phyloP scores from a whole-genome alignment of 106 monocot species.

The Dioscorea alata region DNA sequence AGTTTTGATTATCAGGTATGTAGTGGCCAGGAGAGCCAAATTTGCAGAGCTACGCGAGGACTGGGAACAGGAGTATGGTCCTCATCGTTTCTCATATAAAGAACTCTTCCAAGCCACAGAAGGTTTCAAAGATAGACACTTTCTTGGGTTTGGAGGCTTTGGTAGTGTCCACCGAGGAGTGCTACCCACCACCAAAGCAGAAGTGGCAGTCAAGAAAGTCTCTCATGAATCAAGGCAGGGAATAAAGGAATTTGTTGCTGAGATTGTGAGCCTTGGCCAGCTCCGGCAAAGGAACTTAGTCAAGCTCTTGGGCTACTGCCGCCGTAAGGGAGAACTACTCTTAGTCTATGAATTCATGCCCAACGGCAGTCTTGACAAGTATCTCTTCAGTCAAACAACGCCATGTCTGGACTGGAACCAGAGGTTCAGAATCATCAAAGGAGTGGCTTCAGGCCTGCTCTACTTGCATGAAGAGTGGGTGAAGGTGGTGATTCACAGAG shows the following conservation, averaged over 20 bases:
- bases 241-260: background rate
- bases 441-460: slow-evolving; percentile 4
- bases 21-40: background rate
- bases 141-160: slow-evolving; percentile 5
- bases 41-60: slow-evolving; percentile 15
- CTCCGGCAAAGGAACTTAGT: slow-evolving; percentile 1
- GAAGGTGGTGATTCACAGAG: slow-evolving; percentile 5
- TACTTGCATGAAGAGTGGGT: slow-evolving; percentile 6
- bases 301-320: slow-evolving; percentile 1
- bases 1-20: background rate
- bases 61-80: slow-evolving; percentile 1
- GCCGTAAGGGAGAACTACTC: slow-evolving; percentile 6
- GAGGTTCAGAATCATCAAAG: slow-evolving; percentile 7
- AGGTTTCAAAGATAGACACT: background rate
- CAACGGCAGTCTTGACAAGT: slow-evolving; percentile 6
- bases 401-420: slow-evolving; percentile 1
- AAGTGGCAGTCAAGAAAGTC: slow-evolving; percentile 5
- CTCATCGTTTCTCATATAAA: slow-evolving; percentile 5
- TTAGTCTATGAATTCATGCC: background rate
- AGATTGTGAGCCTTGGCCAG: slow-evolving; percentile 4
- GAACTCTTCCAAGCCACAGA: background rate
- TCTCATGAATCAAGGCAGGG: slow-evolving; percentile 5
- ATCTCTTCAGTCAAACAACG: background rate
- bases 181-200: background rate
- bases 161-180: slow-evolving; percentile 4